Conservation (phyloP, 2,329 filamentous ascomycete genomes). For the Celoporthe dispersa region DNA sequence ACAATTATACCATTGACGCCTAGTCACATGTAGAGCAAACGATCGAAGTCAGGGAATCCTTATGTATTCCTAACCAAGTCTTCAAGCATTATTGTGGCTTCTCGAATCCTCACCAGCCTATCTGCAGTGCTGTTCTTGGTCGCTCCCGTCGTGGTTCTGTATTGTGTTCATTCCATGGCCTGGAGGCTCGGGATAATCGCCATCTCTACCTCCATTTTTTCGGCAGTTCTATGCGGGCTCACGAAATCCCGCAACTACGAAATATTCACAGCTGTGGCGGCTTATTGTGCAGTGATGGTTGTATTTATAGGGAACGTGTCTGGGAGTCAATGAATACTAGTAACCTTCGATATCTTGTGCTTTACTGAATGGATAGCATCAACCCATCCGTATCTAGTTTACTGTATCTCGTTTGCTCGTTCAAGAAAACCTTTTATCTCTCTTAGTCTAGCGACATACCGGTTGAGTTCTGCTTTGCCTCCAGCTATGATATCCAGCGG, state of each 20-base stretch:
- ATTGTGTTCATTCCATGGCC: background rate
- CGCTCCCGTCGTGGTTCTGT: background rate
- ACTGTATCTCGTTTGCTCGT: background rate
- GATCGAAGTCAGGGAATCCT: background rate
- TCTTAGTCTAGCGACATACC: background rate
- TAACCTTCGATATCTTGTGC: background rate
- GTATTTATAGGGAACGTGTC: background rate
- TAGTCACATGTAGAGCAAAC: background rate
- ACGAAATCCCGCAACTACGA: background rate
- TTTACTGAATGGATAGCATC: background rate
- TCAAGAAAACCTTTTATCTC: background rate
- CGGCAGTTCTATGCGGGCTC: background rate
- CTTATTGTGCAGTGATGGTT: constrained; percentile 1
- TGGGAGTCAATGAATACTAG: background rate
- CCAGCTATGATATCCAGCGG: background rate
- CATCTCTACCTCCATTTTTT: background rate
- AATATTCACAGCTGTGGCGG: background rate
- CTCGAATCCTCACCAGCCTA: background rate
- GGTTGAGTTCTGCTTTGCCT: background rate
- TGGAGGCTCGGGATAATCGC: background rate
- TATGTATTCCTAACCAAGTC: background rate
- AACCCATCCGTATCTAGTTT: background rate
- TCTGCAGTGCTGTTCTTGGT: background rate
- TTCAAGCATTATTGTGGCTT: background rate
- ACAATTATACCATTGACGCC: background rate